Conservation (phyloP, 2,329 filamentous ascomycete species). For the Aspergillus sp. region DNA sequence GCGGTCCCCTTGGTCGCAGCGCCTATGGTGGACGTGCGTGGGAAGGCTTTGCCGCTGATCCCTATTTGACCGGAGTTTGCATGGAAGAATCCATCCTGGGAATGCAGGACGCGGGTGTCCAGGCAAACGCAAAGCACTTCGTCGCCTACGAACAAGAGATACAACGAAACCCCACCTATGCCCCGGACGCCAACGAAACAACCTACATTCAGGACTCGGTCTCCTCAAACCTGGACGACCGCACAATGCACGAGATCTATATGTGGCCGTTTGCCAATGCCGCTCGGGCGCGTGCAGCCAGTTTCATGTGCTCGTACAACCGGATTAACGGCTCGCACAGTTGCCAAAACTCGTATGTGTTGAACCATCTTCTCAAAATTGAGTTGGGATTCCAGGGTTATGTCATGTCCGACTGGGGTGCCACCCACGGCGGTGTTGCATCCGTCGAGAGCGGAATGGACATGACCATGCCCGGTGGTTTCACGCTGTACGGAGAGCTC, state of each 20-base stretch:
- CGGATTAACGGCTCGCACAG: constrained; percentile 43
- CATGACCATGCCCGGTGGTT: constrained; percentile 20
- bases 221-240: constrained; percentile 59
- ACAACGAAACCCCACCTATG: constrained; percentile 27
- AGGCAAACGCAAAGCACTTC: constrained; percentile 30
- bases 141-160: constrained; percentile 64
- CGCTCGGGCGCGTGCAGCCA: constrained; percentile 56
- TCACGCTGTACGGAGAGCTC: constrained; percentile 23
- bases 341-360: constrained; percentile 42
- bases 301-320: constrained; percentile 44
- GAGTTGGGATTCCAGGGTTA: constrained; percentile 48
- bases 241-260: constrained; percentile 69
- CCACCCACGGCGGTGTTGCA: constrained; percentile 40
- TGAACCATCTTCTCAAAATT: constrained; percentile 44
- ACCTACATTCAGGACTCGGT: constrained; percentile 14
- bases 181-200: constrained; percentile 30
- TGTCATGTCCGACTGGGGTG: constrained; percentile 41
- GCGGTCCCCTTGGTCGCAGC: constrained; percentile 38
- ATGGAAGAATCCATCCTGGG: constrained; percentile 45
- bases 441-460: constrained; percentile 42
- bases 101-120: constrained; percentile 48
- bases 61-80: constrained; percentile 38
- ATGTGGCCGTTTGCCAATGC: constrained; percentile 73
- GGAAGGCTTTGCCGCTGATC: constrained; percentile 43
- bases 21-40: constrained; percentile 17